These are phyloP conservation scores for Przewalskia tangutica DNA, from an alignment of 257 asterid genomes.

Conservation along the genomic window DNA sequence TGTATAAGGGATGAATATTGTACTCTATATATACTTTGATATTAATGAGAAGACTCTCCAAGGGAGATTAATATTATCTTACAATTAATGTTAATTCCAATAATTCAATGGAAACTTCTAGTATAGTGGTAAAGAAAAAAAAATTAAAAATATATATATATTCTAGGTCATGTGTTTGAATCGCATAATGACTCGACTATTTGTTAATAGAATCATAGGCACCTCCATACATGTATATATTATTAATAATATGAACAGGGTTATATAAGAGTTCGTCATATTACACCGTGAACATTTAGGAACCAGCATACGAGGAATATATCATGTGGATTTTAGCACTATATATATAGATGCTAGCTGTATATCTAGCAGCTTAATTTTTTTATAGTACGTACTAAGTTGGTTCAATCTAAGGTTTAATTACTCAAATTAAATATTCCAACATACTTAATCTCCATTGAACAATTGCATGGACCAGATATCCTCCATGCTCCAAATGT, in stretches of 20 bases:
- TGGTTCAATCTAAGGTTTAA: not conserved
- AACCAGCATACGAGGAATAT: not conserved
- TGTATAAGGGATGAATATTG: too few species aligned
- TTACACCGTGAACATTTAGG: not conserved
- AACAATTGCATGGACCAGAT: constrained; percentile 80
- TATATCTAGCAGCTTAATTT: not conserved
- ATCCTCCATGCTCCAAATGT: constrained; percentile 87
- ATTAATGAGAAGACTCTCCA: too few species aligned
- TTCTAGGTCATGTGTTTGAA: not conserved
- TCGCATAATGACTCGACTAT: not conserved
- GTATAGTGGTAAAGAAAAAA: too few species aligned
- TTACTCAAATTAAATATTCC: not conserved
- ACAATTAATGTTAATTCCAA: not conserved
- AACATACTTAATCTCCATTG: constrained; percentile 27
- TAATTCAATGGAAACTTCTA: not conserved
- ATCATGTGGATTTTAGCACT: not conserved
- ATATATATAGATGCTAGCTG: not conserved
- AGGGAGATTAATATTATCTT: too few species aligned
- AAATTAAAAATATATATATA: too few species aligned
- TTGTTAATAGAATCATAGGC: not conserved
- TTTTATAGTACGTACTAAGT: not conserved
- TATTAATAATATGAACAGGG: constrained; percentile 2
- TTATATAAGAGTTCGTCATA: not conserved
- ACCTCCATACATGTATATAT: not conserved
- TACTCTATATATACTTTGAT: too few species aligned